Percentiles rank a stretch among this genome's conserved stretches.
phyloP scores from a whole-genome alignment of 495 filamentous ascomycete species.

The Tuber brumale region DNA sequence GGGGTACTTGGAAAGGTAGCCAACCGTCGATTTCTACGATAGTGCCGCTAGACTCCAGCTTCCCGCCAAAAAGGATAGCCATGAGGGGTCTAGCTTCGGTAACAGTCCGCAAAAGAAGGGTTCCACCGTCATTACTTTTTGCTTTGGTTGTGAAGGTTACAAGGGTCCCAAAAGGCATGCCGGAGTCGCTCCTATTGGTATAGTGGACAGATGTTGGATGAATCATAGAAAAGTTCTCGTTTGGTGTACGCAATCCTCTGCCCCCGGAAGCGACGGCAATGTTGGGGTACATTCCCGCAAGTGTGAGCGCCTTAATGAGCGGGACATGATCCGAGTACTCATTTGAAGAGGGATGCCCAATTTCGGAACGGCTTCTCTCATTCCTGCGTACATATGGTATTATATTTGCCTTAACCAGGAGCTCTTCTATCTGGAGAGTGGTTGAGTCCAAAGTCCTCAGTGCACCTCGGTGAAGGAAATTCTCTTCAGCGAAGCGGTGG shows the following conservation, averaged over 20 bases:
- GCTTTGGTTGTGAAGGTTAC: conserved; percentile 45
- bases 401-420: conserved; percentile 46
- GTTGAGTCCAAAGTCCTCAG: conserved; percentile 46
- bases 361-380: conserved; percentile 41
- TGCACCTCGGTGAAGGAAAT: conserved; percentile 46
- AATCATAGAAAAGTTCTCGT: conserved; percentile 46
- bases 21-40: conserved; percentile 49
- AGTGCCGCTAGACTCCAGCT: conserved; percentile 37
- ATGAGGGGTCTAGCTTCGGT: conserved; percentile 47
- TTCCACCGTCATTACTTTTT: conserved; percentile 46
- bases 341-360: conserved; percentile 49
- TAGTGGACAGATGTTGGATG: conserved; percentile 48
- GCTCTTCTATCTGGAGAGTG: conserved; percentile 46
- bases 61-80: conserved; percentile 51
- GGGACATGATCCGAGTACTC: conserved; percentile 47
- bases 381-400: conserved; percentile 42
- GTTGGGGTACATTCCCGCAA: conserved; percentile 51
- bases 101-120: conserved; percentile 46
- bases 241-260: conserved; percentile 43
- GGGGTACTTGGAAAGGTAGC: conserved; percentile 46
- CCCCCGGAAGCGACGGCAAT: conserved; percentile 45
- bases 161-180: conserved; percentile 39
- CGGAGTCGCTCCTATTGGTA: conserved; percentile 15
- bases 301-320: conserved; percentile 50
- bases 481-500: conserved; percentile 41